Evolutionary conservation across 805 yeast species (phyloP).

Genomic region (Pichia occidentalis): DNA sequence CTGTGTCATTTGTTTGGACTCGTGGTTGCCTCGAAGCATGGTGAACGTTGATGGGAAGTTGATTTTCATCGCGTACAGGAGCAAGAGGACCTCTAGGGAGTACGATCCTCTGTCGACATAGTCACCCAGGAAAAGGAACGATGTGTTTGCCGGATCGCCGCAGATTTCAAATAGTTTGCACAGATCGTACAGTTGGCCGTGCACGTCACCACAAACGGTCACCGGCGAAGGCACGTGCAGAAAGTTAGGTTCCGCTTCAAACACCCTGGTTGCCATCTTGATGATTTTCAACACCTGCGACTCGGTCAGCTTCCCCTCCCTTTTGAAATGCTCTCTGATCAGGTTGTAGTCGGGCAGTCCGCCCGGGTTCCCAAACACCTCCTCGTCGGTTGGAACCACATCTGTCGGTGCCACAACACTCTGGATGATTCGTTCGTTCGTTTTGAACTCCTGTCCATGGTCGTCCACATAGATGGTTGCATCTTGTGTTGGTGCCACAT

Average conservation of each 20-base stretch:
- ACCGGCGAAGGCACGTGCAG: slow-evolving; percentile 85
- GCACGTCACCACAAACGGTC: slow-evolving; percentile 95
- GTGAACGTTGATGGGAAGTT: slow-evolving; percentile 68
- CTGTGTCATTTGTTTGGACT: slow-evolving; percentile 85
- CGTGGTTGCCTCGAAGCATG: slow-evolving; percentile 91
- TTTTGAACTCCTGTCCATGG: slow-evolving; percentile 49
- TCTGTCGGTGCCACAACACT: slow-evolving; percentile 63
- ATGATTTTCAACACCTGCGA: slow-evolving; percentile 67
- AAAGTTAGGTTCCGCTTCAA: slow-evolving; percentile 71
- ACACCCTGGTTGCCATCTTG: slow-evolving; percentile 52
- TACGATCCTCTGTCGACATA: slow-evolving; percentile 93
- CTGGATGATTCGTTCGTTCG: slow-evolving; percentile 51
- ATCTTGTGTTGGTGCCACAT: slow-evolving; percentile 20
- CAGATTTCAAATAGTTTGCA: slow-evolving; percentile 90
- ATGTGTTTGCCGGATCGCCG: slow-evolving; percentile 71
- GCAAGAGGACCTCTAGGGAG: slow-evolving; percentile 74
- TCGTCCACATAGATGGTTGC: slow-evolving; percentile 44
- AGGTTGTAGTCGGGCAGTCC: slow-evolving; percentile 71
- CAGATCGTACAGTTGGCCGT: slow-evolving; percentile 89
- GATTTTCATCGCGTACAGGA: slow-evolving; percentile 72
- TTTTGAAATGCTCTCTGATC: slow-evolving; percentile 63
- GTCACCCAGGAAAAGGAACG: slow-evolving; percentile 84
- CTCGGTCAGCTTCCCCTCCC: slow-evolving; percentile 74
- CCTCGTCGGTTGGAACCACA: slow-evolving; percentile 55
- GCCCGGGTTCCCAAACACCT: slow-evolving; percentile 50